These are phyloP conservation scores for Hypericum androsaemum DNA, from an alignment of 345 rosid species.

Conservation along the genomic window DNA sequence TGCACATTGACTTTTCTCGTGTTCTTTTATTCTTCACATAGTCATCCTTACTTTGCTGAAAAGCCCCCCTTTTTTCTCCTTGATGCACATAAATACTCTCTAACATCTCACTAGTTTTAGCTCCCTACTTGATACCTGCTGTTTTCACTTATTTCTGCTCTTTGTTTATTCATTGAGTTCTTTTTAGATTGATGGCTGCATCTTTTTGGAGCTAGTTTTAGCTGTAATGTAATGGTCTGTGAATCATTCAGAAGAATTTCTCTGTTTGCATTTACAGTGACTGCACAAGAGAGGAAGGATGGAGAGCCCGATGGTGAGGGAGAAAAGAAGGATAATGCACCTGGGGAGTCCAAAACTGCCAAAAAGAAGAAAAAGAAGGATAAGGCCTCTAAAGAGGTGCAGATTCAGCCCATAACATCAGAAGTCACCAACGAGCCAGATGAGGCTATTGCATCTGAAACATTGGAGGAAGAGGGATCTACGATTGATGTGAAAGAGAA, in stretches of 20 bases:
- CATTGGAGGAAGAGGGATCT: constrained; percentile 29
- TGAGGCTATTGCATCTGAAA: constrained; percentile 27
- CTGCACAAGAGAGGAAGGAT: constrained; percentile 23
- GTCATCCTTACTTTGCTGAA: no score
- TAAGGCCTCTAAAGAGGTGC: constrained; percentile 39
- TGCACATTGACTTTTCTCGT: no score
- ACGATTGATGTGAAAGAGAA: constrained; percentile 50
- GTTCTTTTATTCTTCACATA: no score
- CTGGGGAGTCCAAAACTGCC: constrained; percentile 49
- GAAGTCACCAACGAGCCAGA: constrained; percentile 19
- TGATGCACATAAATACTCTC: no score
- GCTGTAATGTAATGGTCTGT: background rate
- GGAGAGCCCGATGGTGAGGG: constrained; percentile 13
- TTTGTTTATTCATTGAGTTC: no score
- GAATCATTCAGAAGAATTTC: background rate
- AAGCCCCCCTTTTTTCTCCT: no score
- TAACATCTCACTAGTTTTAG: no score
- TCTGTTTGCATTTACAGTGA: constrained; percentile 12
- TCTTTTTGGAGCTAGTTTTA: background rate
- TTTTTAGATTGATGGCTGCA: no score
- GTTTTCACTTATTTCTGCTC: no score
- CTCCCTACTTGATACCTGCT: no score
- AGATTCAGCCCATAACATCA: constrained; percentile 24
- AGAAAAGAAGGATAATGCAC: constrained; percentile 50
- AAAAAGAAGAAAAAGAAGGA: constrained; percentile 80